These are phyloP conservation scores for Vaccinium corymbosum DNA, from an alignment of 148 eudicot species.

Conservation along the genomic window DNA sequence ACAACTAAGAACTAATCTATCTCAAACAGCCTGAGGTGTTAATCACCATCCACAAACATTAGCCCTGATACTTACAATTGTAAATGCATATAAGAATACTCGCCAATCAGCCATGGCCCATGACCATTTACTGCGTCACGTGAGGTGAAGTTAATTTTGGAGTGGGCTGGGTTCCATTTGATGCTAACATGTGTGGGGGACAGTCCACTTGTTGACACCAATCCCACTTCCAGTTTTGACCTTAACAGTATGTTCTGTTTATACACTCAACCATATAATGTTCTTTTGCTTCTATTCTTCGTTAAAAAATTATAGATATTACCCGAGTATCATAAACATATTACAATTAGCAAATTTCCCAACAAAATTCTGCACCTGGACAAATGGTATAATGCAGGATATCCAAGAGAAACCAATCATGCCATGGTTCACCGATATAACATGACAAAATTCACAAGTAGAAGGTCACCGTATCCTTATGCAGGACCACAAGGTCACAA, in stretches of 20 bases:
- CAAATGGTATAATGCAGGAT: neutral
- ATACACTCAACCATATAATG: neutral
- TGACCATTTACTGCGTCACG: neutral
- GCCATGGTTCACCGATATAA: neutral
- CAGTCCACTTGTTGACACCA: neutral
- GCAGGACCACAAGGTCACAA: neutral
- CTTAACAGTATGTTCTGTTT: neutral
- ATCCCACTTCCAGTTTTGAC: neutral
- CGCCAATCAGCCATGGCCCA: neutral
- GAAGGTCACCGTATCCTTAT: neutral
- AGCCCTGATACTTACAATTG: neutral
- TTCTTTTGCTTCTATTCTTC: neutral
- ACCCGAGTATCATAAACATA: neutral
- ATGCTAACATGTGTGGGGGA: neutral
- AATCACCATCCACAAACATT: neutral
- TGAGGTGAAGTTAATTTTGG: neutral
- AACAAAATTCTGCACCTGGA: neutral
- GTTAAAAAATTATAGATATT: neutral
- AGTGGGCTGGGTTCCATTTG: neutral
- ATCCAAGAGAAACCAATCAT: conserved; percentile 4
- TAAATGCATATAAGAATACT: neutral
- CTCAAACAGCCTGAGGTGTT: neutral
- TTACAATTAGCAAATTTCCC: neutral
- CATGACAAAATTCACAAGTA: neutral
- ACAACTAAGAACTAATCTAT: neutral